Percentiles rank a stretch among this genome's conserved stretches.
These are phyloP conservation scores for Aspergillus flavus DNA, from an alignment of 2,329 filamentous ascomycete genomes.

Conservation along the genomic window DNA sequence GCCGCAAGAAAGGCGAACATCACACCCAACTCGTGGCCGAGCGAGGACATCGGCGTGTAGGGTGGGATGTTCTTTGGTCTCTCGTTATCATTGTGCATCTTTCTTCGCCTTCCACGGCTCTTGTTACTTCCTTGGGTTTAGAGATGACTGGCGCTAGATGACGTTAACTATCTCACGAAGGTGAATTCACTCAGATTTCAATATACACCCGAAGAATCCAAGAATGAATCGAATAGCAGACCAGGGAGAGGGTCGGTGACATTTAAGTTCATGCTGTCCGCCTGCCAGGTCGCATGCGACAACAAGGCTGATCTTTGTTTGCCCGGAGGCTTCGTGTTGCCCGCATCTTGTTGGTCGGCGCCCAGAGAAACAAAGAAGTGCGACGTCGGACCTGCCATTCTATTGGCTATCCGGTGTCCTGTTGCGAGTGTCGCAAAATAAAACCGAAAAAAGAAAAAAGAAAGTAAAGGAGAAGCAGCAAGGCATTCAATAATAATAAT, in stretches of 20 bases:
- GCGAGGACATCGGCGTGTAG: conserved; percentile 33
- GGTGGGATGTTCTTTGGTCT: conserved; percentile 23
- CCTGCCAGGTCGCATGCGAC: conserved; percentile 1
- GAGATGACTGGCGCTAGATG: background rate
- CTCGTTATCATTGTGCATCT: background rate
- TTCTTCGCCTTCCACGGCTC: background rate
- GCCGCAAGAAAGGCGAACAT: conserved; percentile 42
- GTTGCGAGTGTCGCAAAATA: background rate
- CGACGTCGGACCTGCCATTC: background rate
- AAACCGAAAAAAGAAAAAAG: background rate
- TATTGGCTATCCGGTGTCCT: background rate
- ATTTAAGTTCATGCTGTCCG: conserved; percentile 2
- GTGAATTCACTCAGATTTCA: background rate
- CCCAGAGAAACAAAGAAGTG: background rate
- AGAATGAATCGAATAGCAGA: background rate
- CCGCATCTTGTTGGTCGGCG: background rate
- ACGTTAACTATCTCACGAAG: background rate
- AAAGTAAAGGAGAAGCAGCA: background rate
- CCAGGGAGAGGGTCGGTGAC: background rate
- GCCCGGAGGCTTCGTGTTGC: background rate
- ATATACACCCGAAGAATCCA: background rate
- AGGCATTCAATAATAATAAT: background rate
- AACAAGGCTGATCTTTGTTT: background rate
- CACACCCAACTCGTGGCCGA: conserved; percentile 41
- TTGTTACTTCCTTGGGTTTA: background rate